phyloP scores from a whole-genome alignment of 2,329 filamentous ascomycete genomes.

The Boeremia exigua region DNA sequence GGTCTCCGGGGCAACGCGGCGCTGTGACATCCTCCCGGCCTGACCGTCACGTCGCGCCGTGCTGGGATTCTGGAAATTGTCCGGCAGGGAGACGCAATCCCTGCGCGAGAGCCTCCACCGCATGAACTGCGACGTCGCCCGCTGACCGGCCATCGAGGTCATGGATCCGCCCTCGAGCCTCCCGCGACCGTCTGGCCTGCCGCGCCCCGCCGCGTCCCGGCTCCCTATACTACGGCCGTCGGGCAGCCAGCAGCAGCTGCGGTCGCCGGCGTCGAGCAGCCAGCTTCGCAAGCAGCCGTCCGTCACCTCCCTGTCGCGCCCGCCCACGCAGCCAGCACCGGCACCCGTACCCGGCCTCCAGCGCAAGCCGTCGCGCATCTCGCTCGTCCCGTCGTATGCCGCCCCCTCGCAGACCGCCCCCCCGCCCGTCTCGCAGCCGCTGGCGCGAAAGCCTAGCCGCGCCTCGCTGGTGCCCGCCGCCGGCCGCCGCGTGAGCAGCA shows the following conservation, averaged over 20 bases:
- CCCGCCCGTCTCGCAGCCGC: too few relatives aligned
- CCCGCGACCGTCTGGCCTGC: conserved; percentile 49
- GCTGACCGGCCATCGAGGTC: conserved; percentile 18
- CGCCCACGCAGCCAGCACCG: conserved; percentile 5
- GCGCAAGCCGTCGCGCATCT: conserved; percentile 41
- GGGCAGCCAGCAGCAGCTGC: conserved; percentile 49
- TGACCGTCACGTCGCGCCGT: conserved; percentile 1
- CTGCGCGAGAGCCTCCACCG: background rate
- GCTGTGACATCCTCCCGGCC: conserved; percentile 11
- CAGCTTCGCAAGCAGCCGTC: conserved; percentile 46
- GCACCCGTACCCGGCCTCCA: conserved; percentile 29
- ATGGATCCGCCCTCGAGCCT: conserved; percentile 45
- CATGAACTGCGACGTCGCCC: conserved; percentile 9
- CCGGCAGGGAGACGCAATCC: conserved; percentile 4
- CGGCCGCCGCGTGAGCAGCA: conserved; percentile 29
- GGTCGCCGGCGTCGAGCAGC: conserved; percentile 53
- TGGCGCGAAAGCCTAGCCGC: conserved; percentile 18
- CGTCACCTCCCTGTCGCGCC: conserved; percentile 30
- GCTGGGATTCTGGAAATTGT: conserved; percentile 8
- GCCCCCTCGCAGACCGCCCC: conserved; percentile 27
- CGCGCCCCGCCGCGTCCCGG: conserved; percentile 56
- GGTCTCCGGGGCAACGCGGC: too few relatives aligned
- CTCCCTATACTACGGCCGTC: conserved; percentile 57
- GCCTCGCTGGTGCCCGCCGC: conserved; percentile 32
- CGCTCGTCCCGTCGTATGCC: conserved; percentile 34